Conservation (phyloP, 2,329 filamentous ascomycete genomes). For the Cephalotrichum gorgonifer region DNA sequence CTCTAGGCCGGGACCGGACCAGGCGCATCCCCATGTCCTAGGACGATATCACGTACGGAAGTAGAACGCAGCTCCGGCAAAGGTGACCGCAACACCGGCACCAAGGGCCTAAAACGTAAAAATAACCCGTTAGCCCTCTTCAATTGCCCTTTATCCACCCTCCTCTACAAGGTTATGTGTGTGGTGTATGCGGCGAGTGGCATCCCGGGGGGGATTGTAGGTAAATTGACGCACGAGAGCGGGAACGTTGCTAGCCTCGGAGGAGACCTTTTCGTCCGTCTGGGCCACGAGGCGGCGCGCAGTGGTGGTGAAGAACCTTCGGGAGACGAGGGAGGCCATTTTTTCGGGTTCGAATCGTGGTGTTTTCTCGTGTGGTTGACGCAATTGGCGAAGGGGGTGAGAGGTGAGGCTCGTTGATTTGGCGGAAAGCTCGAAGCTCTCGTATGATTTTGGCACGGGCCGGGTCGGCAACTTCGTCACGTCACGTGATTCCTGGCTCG, state of each 20-base stretch:
- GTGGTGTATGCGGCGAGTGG: too few species aligned
- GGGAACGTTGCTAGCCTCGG: not conserved
- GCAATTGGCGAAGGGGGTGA: constrained; percentile 6
- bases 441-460: constrained; percentile 5
- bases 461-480: not conserved
- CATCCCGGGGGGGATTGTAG: not conserved
- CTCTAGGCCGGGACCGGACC: not conserved
- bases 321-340: constrained; percentile 48
- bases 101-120: constrained; percentile 61
- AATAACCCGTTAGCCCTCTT: constrained; percentile 6
- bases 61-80: constrained; percentile 83
- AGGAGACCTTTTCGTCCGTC: constrained; percentile 16
- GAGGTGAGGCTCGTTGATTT: constrained; percentile 6
- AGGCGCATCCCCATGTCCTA: not conserved
- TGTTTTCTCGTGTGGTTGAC: constrained; percentile 10
- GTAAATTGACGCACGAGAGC: constrained; percentile 25
- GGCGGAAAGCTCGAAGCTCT: constrained; percentile 3
- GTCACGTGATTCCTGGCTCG: not conserved
- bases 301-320: constrained; percentile 44
- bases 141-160: not conserved
- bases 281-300: constrained; percentile 34
- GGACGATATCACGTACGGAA: constrained; percentile 52
- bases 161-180: too few species aligned
- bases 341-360: constrained; percentile 14
- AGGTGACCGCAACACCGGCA: constrained; percentile 80